These are phyloP conservation scores for Adansonia grandidieri DNA, from an alignment of 441 rosid species.

Conservation along the genomic window DNA sequence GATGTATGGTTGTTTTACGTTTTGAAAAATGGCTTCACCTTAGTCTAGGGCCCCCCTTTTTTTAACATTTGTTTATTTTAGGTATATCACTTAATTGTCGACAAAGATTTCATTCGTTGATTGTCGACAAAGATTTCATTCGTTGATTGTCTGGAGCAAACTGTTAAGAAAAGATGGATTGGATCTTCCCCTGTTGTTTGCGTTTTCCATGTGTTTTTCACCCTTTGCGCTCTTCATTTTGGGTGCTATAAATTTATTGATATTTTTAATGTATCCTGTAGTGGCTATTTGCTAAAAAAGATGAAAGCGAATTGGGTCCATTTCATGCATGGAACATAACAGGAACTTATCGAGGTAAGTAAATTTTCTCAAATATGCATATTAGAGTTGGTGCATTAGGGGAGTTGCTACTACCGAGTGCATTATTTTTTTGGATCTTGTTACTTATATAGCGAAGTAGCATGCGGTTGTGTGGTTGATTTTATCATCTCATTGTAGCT, in stretches of 20 bases:
- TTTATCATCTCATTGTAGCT: neutral
- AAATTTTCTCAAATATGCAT: slow-evolving; percentile 16
- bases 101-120: neutral
- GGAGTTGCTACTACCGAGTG: neutral
- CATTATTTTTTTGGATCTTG: slow-evolving; percentile 1
- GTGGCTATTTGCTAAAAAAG: slow-evolving; percentile 79
- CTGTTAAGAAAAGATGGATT: neutral
- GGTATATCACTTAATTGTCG: slow-evolving; percentile 4
- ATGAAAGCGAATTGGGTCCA: slow-evolving; percentile 67
- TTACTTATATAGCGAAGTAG: neutral
- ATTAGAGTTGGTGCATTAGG: neutral
- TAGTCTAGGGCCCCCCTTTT: neutral
- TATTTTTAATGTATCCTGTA: slow-evolving; percentile 49
- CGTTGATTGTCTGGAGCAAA: slow-evolving; percentile 9
- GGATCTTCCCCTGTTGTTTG: neutral
- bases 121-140: neutral
- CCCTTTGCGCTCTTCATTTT: neutral
- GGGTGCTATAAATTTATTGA: slow-evolving; percentile 6
- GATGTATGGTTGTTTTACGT: neutral
- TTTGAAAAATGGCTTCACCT: neutral
- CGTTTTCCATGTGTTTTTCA: neutral
- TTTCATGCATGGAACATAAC: slow-evolving; percentile 87
- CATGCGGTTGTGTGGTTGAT: neutral
- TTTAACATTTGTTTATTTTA: neutral
- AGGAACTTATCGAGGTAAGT: slow-evolving; percentile 95